These are phyloP conservation scores for Dichomitus squalens DNA, from an alignment of 1,284 basidiomycete species.

Conservation along the genomic window DNA sequence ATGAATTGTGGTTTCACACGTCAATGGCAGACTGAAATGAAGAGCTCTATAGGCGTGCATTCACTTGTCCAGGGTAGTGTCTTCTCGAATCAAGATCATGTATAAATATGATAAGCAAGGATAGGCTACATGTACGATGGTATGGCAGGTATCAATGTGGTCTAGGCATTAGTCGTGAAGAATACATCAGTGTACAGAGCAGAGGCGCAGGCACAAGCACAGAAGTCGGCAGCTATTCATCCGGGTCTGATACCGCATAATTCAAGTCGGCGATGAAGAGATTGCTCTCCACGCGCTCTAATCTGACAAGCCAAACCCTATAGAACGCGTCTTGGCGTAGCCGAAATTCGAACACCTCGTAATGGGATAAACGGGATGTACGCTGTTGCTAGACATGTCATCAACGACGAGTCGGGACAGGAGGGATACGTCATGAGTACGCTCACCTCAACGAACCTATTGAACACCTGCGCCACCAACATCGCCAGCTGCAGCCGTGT, in stretches of 20 bases:
- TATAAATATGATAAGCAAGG: no score
- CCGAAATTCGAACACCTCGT: slow-evolving; percentile 3
- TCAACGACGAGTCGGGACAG: not conserved
- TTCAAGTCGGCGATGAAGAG: slow-evolving; percentile 17
- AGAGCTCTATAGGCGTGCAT: no score
- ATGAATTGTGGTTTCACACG: no score
- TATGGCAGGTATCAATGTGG: no score
- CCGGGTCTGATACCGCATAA: slow-evolving; percentile 5
- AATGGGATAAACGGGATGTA: not conserved
- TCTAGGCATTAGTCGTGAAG: no score
- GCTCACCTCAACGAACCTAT: slow-evolving; percentile 16
- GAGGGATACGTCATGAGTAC: not conserved
- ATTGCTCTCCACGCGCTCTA: slow-evolving; percentile 19
- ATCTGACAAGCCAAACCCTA: slow-evolving; percentile 14
- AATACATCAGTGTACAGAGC: no score
- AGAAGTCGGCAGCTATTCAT: no score
- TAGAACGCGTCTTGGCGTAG: slow-evolving; percentile 16
- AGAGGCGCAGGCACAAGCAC: no score
- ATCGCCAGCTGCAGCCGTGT: slow-evolving; percentile 15
- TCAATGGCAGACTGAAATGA: no score
- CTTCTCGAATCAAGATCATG: no score
- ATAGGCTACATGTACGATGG: no score
- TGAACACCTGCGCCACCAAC: slow-evolving; percentile 12
- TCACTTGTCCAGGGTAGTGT: no score
- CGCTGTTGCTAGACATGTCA: slow-evolving; percentile 2